Evolutionary conservation across 345 rosid species (phyloP).

Genomic region (Salix viminalis): DNA sequence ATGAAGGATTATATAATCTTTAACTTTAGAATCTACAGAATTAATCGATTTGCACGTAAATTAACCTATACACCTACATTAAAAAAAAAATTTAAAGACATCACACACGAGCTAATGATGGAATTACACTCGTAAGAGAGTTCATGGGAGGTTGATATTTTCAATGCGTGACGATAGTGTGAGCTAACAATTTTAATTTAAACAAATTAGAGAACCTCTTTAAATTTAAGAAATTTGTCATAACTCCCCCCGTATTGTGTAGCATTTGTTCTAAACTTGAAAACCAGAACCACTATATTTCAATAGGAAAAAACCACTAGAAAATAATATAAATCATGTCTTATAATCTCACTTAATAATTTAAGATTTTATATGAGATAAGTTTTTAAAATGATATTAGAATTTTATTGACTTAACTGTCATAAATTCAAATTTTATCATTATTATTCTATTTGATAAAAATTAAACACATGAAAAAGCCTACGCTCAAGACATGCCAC

Average conservation of each 20-base stretch:
- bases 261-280: neutral
- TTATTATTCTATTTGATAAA: too few species aligned
- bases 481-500: conserved; percentile 61
- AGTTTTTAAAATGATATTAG: rapidly evolving
- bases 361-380: rapidly evolving
- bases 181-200: too few species aligned
- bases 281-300: neutral
- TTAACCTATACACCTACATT: rapidly evolving
- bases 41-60: rapidly evolving
- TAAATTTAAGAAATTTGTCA: too few species aligned
- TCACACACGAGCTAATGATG: too few species aligned
- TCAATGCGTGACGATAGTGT: too few species aligned
- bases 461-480: conserved; percentile 29
- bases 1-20: rapidly evolving
- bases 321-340: too few species aligned
- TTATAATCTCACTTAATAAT: too few species aligned
- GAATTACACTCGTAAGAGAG: too few species aligned
- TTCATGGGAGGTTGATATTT: too few species aligned
- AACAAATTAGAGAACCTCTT: neutral
- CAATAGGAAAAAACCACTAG: too few species aligned
- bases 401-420: rapidly evolving
- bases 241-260: too few species aligned
- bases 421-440: rapidly evolving
- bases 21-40: rapidly evolving
- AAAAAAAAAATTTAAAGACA: too few species aligned